A percentile compares a stretch with the other conserved stretches of the same genome.
Conservation (phyloP, 208 protist species). For the Acanthamoeba rhysodes region DNA sequence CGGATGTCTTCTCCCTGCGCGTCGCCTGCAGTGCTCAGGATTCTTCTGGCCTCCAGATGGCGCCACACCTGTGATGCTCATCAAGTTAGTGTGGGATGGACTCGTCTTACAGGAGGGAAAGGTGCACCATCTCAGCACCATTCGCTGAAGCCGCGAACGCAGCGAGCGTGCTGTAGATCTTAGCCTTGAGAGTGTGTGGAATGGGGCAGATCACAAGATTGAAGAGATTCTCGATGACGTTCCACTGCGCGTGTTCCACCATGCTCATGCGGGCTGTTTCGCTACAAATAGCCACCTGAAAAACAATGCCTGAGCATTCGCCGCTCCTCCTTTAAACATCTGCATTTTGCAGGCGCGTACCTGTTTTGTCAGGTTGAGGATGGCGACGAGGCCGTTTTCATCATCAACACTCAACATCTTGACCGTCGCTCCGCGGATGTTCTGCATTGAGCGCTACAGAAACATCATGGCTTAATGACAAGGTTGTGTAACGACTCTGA, state of each 20-base stretch:
- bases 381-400: slow-evolving; percentile 19
- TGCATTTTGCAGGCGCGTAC: not conserved
- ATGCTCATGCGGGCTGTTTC: not conserved
- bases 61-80: not conserved
- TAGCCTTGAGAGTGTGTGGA: slow-evolving; percentile 48
- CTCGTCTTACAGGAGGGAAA: no score
- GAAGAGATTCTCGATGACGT: slow-evolving; percentile 26
- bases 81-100: not conserved
- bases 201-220: slow-evolving; percentile 16
- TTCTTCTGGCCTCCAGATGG: not conserved
- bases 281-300: not conserved
- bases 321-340: not conserved
- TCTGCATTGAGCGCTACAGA: slow-evolving; percentile 15
- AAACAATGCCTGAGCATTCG: not conserved
- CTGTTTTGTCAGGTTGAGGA: slow-evolving; percentile 51
- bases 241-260: slow-evolving; percentile 47
- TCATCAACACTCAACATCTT: slow-evolving; percentile 7
- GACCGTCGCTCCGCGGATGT: not conserved
- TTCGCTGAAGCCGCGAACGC: slow-evolving; percentile 11
- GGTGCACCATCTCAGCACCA: not conserved
- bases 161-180: slow-evolving; percentile 55
- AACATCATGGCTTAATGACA: not conserved
- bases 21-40: not conserved
- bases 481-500: not conserved
- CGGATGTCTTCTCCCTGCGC: slow-evolving; percentile 6